Evolutionary conservation across 2,329 filamentous ascomycete genomes (phyloP).

Genomic region (Falciphora oryzae): DNA sequence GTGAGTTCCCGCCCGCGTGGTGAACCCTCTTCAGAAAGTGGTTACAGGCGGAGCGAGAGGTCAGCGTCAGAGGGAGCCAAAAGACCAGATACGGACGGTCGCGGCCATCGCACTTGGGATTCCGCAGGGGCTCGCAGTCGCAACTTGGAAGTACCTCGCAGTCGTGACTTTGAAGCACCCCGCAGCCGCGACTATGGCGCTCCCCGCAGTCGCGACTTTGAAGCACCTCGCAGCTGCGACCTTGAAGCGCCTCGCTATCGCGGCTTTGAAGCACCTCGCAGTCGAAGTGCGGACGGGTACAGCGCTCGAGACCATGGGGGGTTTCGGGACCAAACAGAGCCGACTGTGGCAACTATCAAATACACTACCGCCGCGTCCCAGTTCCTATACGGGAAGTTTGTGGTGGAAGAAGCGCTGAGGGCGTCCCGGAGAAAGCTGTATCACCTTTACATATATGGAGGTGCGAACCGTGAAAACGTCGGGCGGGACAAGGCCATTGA

Average conservation of each 20-base stretch:
- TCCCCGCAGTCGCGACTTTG: no score
- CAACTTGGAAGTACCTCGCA: no score
- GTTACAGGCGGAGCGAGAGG: not conserved
- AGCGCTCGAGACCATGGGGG: not conserved
- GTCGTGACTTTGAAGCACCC: no score
- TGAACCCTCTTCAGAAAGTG: not conserved
- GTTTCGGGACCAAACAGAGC: not conserved
- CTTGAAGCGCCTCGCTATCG: no score
- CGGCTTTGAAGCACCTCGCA: not conserved
- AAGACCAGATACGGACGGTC: not conserved
- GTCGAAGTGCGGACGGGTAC: not conserved
- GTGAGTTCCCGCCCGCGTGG: no score
- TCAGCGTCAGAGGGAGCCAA: not conserved
- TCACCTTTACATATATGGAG: conserved; percentile 71
- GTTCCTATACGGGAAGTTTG: conserved; percentile 80
- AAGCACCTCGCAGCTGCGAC: no score
- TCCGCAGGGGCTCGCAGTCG: no score
- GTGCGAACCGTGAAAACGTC: conserved; percentile 46
- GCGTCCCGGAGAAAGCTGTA: conserved; percentile 66
- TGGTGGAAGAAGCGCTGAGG: conserved; percentile 73
- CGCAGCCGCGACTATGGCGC: no score
- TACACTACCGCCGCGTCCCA: conserved; percentile 84
- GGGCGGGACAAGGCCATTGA: conserved; percentile 38
- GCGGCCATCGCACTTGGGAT: no score
- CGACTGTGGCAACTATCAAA: conserved; percentile 22